phyloP scores from a whole-genome alignment of 2,329 filamentous ascomycete genomes.

The Penicillium brasilianum region DNA sequence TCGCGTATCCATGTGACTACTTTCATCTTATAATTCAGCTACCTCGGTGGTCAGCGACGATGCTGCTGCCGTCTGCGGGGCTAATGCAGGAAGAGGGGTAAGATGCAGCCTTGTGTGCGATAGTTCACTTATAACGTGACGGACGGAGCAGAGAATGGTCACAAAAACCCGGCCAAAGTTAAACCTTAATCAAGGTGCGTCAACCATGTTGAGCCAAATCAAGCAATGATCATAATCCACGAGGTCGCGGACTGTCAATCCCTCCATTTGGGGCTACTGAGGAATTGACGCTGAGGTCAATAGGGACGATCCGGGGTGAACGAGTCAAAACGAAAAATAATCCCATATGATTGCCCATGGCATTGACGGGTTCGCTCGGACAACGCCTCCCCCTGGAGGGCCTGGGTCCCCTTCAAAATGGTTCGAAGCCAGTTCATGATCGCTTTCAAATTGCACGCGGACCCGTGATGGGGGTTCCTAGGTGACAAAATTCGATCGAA shows the following conservation, averaged over 20 bases:
- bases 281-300: slow-evolving; percentile 2
- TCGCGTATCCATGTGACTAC: slow-evolving; percentile 10
- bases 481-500: no score
- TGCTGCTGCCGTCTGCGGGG: slow-evolving; percentile 8
- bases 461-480: not conserved
- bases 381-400: not conserved
- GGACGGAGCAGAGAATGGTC: not conserved
- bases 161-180: slow-evolving; percentile 4
- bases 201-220: not conserved
- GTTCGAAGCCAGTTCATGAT: not conserved
- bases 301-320: not conserved
- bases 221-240: not conserved
- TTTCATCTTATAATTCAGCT: not conserved
- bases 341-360: not conserved
- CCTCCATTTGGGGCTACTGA: no score
- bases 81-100: slow-evolving; percentile 11
- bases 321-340: not conserved
- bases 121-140: not conserved
- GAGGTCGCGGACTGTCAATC: not conserved
- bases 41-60: not conserved
- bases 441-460: not conserved
- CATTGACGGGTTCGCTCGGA: not conserved
- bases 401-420: not conserved
- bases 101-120: not conserved
- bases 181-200: not conserved